Base-by-base conservation (phyloP, 768 basidiomycete species). In the Porphyrellus cyaneotinctus region DNA sequence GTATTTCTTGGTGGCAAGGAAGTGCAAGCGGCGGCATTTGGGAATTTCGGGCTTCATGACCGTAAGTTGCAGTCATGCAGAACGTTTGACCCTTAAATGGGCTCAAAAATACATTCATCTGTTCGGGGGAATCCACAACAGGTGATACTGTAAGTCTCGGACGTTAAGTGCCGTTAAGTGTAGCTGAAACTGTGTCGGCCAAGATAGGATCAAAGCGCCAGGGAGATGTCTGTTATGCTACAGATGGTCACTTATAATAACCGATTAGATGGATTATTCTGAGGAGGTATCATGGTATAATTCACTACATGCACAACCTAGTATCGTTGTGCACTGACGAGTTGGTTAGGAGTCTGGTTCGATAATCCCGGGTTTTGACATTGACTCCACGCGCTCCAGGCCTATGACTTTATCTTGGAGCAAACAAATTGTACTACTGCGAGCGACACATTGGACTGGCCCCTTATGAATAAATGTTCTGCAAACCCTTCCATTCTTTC, bases 11-110 rank as follows among this genome's bases (percentile, higher is more conserved):
- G 57, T 6, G 59, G 67, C 2, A 58, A 60, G 35, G 50, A 51
- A 18, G 43, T 51, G 7, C 43, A 45, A 13, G 26, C 18, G 2
- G 49, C 49, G 7, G 49, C 42, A 9, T 26, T 51, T 22, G 42
- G 49, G 15, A 44, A 51, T 14, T 37, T 51, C 11, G 49, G 35
- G 17, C 57, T 78, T 17, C 56, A 58, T 50, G 77, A 77, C 58
- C 65, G 68, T 69, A 32, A 39, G 60, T 45, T 20, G 46, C 18
- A 4, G 2, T 22, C 28, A 9, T n/a, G 42, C 26, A 51, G 50
- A 51, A 44, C 43, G 50, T 30, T 31, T 44, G 2, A 43, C 43
- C 15, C 35, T 51, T n/a, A 6, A 51, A n/a, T n/a, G n/a, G n/a
- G n/a, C n/a, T n/a, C n/a, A n/a, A n/a, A n/a, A n/a, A n/a, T n/a